Evolutionary conservation across 208 protist species (phyloP).

Genomic region (Trypanosoma cruzi): DNA sequence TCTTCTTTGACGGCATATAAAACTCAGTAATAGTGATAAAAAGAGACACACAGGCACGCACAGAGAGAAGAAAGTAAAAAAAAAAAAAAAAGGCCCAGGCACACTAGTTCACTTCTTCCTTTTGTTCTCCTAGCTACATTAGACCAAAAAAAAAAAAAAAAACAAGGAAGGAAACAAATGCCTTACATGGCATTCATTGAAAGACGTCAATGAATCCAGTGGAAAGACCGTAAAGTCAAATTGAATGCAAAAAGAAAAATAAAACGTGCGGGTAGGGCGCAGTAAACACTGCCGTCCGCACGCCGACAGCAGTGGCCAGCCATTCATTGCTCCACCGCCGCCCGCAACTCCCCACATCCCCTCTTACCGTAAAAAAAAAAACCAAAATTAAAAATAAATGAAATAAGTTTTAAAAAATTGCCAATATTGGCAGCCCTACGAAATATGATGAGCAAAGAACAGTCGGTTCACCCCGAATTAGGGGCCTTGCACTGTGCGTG

Average conservation of each 20-base stretch:
- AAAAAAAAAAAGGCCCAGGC: neutral
- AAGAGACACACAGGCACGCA: slow-evolving; percentile 2
- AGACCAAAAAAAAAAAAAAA: slow-evolving; percentile 4
- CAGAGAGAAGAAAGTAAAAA: neutral
- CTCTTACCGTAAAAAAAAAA: too few species aligned
- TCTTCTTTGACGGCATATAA: slow-evolving; percentile 51
- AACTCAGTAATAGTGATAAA: neutral
- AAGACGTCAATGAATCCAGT: too few species aligned
- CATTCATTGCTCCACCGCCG: too few species aligned
- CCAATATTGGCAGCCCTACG: neutral
- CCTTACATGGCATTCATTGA: neutral
- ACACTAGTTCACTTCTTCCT: slow-evolving; percentile 16
- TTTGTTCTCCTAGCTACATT: neutral
- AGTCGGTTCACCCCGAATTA: neutral
- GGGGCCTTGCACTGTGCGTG: neutral
- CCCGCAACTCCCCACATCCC: too few species aligned
- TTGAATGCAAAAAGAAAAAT: too few species aligned
- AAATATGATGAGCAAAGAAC: neutral
- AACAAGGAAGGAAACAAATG: neutral
- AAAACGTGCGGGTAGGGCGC: too few species aligned
- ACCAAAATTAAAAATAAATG: slow-evolving; percentile 6
- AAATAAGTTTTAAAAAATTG: slow-evolving; percentile 14
- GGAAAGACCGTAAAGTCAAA: too few species aligned
- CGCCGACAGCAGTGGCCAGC: too few species aligned
- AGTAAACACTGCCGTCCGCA: too few species aligned